Evolutionary conservation across 2,329 filamentous ascomycete species (phyloP).

Genomic region (Nemania serpens): DNA sequence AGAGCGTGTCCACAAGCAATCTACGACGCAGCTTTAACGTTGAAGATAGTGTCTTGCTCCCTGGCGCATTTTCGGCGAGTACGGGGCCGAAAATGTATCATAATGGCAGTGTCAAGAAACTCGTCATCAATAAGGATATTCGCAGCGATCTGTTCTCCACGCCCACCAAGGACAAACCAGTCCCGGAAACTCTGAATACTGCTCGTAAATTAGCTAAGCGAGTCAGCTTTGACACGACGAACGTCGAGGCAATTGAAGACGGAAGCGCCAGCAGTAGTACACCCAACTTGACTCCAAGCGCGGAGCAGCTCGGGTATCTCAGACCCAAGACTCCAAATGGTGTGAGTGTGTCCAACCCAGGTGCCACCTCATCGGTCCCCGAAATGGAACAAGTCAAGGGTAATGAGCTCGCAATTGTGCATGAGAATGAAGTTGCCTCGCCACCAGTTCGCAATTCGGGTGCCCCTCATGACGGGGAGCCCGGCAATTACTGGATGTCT

Average conservation of each 20-base stretch:
- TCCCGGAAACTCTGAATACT: constrained; percentile 48
- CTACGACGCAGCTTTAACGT: constrained; percentile 79
- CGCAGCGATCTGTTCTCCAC: constrained; percentile 72
- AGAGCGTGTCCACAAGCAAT: constrained; percentile 88
- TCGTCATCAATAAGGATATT: constrained; percentile 89
- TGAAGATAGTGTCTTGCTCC: constrained; percentile 84
- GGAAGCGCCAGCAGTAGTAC: constrained; percentile 49
- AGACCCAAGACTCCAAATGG: constrained; percentile 55
- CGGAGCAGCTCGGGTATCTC: constrained; percentile 64
- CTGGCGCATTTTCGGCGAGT: constrained; percentile 80
- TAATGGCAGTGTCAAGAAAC: constrained; percentile 80
- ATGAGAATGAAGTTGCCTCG: constrained; percentile 64
- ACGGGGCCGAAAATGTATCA: constrained; percentile 66
- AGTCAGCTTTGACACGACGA: constrained; percentile 85
- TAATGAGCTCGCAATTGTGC: constrained; percentile 78
- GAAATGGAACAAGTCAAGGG: constrained; percentile 75
- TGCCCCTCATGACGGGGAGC: constrained; percentile 50
- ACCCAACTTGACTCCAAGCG: constrained; percentile 54
- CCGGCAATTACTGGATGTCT: constrained; percentile 85
- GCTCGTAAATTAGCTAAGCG: constrained; percentile 73
- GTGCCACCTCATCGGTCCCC: constrained; percentile 47
- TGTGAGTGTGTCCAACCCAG: constrained; percentile 50
- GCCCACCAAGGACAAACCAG: constrained; percentile 57
- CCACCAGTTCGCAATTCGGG: constrained; percentile 39
- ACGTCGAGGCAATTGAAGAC: constrained; percentile 52